Base-by-base conservation (phyloP, 129 eudicot genomes). In the Artemisia tridentata region DNA sequence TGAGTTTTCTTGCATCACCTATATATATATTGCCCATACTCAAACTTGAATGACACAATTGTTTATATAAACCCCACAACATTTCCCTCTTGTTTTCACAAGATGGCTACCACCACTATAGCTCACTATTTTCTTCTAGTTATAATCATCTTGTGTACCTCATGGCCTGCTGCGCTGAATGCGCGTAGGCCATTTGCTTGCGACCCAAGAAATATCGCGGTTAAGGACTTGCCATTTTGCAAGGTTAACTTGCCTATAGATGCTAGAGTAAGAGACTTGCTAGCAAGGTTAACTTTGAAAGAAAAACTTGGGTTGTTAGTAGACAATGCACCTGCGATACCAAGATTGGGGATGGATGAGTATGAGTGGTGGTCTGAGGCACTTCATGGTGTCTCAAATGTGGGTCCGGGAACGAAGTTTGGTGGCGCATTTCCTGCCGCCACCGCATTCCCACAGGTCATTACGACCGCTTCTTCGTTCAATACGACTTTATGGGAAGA, bases 351-450 rank as follows among this genome's bases (percentile, higher is more conserved):
- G 51, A 69, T 90, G 0, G 64, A 54, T 25, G 85, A 80, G 16
- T 90, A 86, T 50, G 80, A 81, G 79, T 90, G 96, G 96, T 90
- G 96, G 96, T 84, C 91, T 49, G 96, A 90, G 83, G 96, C 96
- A 45, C 83, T 90, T 54, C 96, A 90, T 65, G 96, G 96, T 4
- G 88, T 90, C n/a, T 90, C 96, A 0, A 80, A 90, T 72, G 91
- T 90, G 20, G 95, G 95, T 2, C 89, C 88, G 0, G 96, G 96
- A 20, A 90, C 96, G 0, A 83, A 20, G 31, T 90, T 90, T 65
- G 96, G 95, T 25, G 96, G 96, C 21, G 86, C 74, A 0, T 90
- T 87, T 55, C 91, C 95, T 11, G 96, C 87, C 11, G 96, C 96
- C 69, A 90, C 96, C 19, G 89, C 91, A 47, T 90, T 90, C 85